A percentile compares a stretch with the other conserved stretches of the same genome.
Conservation (phyloP, 2,329 filamentous ascomycete genomes). For the Canariomyces notabilis region DNA sequence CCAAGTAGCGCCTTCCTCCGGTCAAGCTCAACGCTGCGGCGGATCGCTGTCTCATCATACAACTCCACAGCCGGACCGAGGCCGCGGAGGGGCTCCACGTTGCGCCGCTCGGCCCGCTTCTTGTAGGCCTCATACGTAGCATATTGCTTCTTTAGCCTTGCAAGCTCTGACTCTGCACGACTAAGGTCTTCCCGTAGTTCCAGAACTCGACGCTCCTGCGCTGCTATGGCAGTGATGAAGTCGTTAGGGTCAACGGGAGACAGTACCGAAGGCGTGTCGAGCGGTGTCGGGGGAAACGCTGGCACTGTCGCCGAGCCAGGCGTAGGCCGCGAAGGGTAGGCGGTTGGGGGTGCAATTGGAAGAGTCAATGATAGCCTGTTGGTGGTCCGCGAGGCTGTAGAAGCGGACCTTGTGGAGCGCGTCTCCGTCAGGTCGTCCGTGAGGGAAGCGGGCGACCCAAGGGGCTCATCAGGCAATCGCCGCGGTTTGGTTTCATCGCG, state of each 20-base stretch:
- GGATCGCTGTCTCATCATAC: slow-evolving; percentile 33
- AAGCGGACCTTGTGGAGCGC: slow-evolving; percentile 48
- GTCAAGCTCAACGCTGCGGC: slow-evolving; percentile 60
- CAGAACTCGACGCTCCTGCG: slow-evolving; percentile 84
- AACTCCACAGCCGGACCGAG: slow-evolving; percentile 20
- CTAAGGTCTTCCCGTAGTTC: slow-evolving; percentile 87
- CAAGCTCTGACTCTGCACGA: slow-evolving; percentile 73
- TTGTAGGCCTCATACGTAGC: slow-evolving; percentile 68
- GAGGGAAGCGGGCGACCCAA: slow-evolving; percentile 32
- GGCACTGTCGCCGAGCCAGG: slow-evolving; percentile 39
- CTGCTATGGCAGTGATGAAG: slow-evolving; percentile 84
- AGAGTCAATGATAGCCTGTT: slow-evolving; percentile 58
- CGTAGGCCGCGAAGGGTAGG: slow-evolving; percentile 47
- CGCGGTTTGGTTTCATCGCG: slow-evolving; percentile 22
- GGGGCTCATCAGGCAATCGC: slow-evolving; percentile 32
- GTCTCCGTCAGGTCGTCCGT: slow-evolving; percentile 37
- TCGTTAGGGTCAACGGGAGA: slow-evolving; percentile 54
- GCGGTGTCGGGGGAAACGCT: slow-evolving; percentile 48
- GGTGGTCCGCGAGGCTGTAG: slow-evolving; percentile 48
- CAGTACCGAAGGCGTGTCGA: slow-evolving; percentile 38
- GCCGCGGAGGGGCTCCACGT: slow-evolving; percentile 54
- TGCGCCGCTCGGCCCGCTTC: slow-evolving; percentile 67
- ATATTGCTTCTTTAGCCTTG: slow-evolving; percentile 78
- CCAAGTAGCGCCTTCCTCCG: slow-evolving; percentile 61
- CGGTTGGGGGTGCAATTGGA: slow-evolving; percentile 53